These are phyloP conservation scores for Neoboletus subvelutipes DNA, from an alignment of 768 basidiomycete genomes.

Conservation along the genomic window DNA sequence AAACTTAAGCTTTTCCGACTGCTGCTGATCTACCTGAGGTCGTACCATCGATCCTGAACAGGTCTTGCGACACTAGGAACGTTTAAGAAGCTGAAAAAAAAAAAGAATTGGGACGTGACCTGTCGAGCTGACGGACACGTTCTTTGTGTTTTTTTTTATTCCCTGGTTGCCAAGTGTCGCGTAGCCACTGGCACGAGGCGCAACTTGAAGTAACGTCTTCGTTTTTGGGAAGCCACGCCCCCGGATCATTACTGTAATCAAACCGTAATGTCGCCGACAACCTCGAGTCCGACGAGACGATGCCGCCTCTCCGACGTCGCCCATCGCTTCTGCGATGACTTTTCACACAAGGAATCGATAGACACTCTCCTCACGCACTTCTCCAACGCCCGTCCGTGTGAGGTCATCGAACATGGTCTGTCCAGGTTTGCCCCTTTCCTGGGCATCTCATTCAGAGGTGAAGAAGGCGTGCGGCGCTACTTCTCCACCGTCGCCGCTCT, in stretches of 20 bases:
- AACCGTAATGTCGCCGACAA: neutral
- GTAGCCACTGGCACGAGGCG: neutral
- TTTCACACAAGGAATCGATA: constrained; percentile 44
- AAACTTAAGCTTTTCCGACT: constrained; percentile 1
- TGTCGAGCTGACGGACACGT: neutral
- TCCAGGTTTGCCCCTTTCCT: constrained; percentile 58
- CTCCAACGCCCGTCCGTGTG: constrained; percentile 42
- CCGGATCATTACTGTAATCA: neutral
- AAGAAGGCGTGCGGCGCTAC: constrained; percentile 45
- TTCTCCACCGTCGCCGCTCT: constrained; percentile 47
- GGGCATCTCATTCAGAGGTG: constrained; percentile 48
- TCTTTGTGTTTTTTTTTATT: neutral
- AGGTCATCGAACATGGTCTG: constrained; percentile 56
- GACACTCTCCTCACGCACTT: constrained; percentile 51
- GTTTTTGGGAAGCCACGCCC: neutral
- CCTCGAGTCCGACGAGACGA: constrained; percentile 2
- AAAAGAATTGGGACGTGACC: neutral
- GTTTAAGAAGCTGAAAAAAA: neutral
- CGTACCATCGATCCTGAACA: neutral
- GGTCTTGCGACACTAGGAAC: neutral
- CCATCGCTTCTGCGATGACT: constrained; percentile 49
- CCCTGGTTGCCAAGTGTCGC: neutral
- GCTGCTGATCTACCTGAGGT: neutral
- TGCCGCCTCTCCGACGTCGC: constrained; percentile 44
- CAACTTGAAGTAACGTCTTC: neutral